Conservation (phyloP, 2,329 filamentous ascomycete species). For the Aspergillus sp. region DNA sequence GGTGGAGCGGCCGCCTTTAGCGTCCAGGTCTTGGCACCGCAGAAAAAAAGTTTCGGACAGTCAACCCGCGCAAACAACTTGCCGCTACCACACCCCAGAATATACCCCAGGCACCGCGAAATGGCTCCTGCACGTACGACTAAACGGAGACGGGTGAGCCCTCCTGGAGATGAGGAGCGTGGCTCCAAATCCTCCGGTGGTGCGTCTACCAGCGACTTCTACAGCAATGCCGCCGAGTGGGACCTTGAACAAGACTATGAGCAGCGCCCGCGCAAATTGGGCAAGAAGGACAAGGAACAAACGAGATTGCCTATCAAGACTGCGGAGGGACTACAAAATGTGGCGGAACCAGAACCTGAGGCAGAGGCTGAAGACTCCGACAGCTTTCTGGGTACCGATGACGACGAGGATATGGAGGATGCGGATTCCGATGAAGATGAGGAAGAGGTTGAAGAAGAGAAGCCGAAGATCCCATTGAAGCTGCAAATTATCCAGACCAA, state of each 20-base stretch:
- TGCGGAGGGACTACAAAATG: constrained; percentile 71
- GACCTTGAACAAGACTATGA: constrained; percentile 93
- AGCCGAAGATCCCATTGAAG: constrained; percentile 68
- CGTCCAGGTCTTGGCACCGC: constrained; percentile 32
- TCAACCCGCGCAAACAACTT: background rate
- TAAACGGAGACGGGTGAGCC: constrained; percentile 56
- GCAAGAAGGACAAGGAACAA: constrained; percentile 72
- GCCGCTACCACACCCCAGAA: background rate
- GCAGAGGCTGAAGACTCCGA: constrained; percentile 58
- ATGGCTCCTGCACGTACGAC: constrained; percentile 52
- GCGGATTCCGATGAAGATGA: constrained; percentile 44
- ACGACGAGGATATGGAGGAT: constrained; percentile 54
- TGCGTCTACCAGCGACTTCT: constrained; percentile 55
- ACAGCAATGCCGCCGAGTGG: constrained; percentile 78
- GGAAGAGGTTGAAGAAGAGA: constrained; percentile 52
- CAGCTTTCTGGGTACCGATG: constrained; percentile 63
- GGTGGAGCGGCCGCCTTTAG: constrained; percentile 26
- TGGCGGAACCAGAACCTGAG: constrained; percentile 49
- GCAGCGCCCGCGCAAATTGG: constrained; percentile 71
- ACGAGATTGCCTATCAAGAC: constrained; percentile 85
- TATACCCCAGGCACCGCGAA: constrained; percentile 10
- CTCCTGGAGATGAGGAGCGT: constrained; percentile 43
- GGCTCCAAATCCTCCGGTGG: constrained; percentile 33
- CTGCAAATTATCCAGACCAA: constrained; percentile 85
- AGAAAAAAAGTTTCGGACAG: constrained; percentile 27